These are phyloP conservation scores for Chrysanthemum lavandulifolium DNA, from an alignment of 129 eudicot genomes.

Conservation along the genomic window DNA sequence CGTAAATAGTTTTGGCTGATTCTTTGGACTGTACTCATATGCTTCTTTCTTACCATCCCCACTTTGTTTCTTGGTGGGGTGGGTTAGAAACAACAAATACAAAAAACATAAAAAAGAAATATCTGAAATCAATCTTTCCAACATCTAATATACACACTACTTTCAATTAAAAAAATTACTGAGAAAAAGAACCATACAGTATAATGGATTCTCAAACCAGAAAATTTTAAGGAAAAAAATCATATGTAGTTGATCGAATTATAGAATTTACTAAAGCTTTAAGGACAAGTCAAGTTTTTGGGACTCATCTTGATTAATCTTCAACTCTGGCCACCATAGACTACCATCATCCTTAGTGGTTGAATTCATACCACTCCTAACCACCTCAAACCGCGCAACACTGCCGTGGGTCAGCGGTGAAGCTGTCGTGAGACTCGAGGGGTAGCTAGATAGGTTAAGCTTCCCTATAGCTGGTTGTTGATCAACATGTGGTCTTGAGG, in stretches of 20 bases:
- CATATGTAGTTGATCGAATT: constrained; percentile 19
- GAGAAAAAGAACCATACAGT: constrained; percentile 9
- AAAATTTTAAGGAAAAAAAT: constrained; percentile 11
- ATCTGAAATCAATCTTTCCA: constrained; percentile 30
- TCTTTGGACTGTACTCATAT: constrained; percentile 24
- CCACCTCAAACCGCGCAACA: constrained; percentile 37
- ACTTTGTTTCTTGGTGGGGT: constrained; percentile 33
- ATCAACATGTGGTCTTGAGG: constrained; percentile 43
- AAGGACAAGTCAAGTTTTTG: constrained; percentile 58
- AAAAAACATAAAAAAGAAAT: constrained; percentile 17
- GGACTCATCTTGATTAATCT: constrained; percentile 40
- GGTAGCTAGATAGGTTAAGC: constrained; percentile 19
- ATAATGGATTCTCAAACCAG: constrained; percentile 28
- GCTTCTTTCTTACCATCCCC: constrained; percentile 23
- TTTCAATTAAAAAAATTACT: constrained; percentile 3
- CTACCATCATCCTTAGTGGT: constrained; percentile 33
- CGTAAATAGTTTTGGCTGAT: constrained; percentile 20
- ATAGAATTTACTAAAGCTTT: constrained; percentile 39
- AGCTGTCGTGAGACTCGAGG: constrained; percentile 10
- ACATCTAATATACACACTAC: constrained; percentile 29
- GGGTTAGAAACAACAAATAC: constrained; percentile 28
- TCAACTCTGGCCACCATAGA: constrained; percentile 36
- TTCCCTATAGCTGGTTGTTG: constrained; percentile 54
- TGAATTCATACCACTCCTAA: constrained; percentile 28
- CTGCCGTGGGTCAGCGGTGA: constrained; percentile 25